phyloP scores from a whole-genome alignment of 176 grass and related monocot species.

The Eleusine coracana region DNA sequence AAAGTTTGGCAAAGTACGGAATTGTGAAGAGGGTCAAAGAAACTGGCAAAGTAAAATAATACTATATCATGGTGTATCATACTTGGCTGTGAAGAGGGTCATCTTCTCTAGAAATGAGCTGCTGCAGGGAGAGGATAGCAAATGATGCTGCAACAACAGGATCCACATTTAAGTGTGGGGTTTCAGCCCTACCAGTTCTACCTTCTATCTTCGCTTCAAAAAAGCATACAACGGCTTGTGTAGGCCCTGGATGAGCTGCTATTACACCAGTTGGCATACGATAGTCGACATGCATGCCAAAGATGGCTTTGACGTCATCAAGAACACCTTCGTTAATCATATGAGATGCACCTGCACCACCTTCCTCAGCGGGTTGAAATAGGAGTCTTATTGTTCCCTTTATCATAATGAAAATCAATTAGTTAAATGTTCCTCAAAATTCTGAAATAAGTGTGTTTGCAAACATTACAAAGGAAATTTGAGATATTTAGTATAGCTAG shows the following conservation, averaged over 20 bases:
- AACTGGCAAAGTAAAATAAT: slow-evolving; percentile 8
- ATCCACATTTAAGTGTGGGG: slow-evolving; percentile 80
- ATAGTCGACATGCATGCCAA: slow-evolving; percentile 80
- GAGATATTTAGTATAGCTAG: background rate
- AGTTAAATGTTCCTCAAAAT: background rate
- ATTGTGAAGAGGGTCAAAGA: no score
- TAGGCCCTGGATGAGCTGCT: slow-evolving; percentile 63
- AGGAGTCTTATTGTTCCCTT: slow-evolving; percentile 91
- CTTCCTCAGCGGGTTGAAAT: slow-evolving; percentile 96
- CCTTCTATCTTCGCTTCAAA: slow-evolving; percentile 87
- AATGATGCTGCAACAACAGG: slow-evolving; percentile 71
- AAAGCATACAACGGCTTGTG: slow-evolving; percentile 71
- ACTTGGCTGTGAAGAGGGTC: slow-evolving; percentile 94
- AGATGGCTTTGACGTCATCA: slow-evolving; percentile 70
- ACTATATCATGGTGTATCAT: slow-evolving; percentile 18
- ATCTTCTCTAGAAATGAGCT: slow-evolving; percentile 82
- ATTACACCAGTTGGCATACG: slow-evolving; percentile 55
- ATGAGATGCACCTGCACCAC: slow-evolving; percentile 85
- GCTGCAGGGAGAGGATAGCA: slow-evolving; percentile 67
- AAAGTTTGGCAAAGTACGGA: no score
- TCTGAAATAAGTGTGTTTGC: background rate
- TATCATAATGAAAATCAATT: background rate
- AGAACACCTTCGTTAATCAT: slow-evolving; percentile 86
- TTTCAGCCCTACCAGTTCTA: slow-evolving; percentile 70
- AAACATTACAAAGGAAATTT: slow-evolving; percentile 12